A percentile compares a stretch with the other conserved stretches of the same genome.
phyloP scores from a whole-genome alignment of 202 grass and related monocot species.

The Saccharum hybrid region DNA sequence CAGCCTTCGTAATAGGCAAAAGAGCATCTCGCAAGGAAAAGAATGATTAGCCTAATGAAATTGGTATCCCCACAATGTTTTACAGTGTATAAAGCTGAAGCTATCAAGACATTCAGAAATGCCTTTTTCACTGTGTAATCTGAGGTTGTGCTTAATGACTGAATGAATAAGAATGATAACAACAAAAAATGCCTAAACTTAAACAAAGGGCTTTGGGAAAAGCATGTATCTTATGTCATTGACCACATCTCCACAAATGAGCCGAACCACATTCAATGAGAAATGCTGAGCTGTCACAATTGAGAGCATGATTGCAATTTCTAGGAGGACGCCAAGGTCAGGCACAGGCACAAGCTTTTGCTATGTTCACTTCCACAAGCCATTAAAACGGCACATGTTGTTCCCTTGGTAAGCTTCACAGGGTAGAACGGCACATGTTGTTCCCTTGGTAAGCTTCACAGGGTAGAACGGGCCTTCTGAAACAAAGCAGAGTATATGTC shows the following conservation, averaged over 20 bases:
- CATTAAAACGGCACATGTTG: too few relatives aligned
- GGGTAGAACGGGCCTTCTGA: conserved; percentile 44
- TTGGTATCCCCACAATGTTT: conserved; percentile 26
- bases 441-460: conserved; percentile 49
- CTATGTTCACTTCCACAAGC: conserved; percentile 58
- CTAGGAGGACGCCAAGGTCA: conserved; percentile 35
- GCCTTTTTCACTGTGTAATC: conserved; percentile 32
- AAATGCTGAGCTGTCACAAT: conserved; percentile 31
- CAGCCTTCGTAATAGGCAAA: conserved; percentile 2
- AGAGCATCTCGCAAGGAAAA: conserved; percentile 20
- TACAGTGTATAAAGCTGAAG: conserved; percentile 47
- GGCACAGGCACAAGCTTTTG: conserved; percentile 48
- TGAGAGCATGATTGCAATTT: conserved; percentile 41
- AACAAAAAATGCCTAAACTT: conserved; percentile 54
- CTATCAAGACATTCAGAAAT: conserved; percentile 44
- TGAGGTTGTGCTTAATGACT: conserved; percentile 43
- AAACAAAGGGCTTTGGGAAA: conserved; percentile 38
- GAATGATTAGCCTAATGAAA: conserved; percentile 41
- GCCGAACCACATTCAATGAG: conserved; percentile 46
- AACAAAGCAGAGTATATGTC: conserved; percentile 37
- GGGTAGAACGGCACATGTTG: conserved; percentile 52
- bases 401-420: too few relatives aligned
- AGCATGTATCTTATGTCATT: conserved; percentile 42
- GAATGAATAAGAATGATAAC: conserved; percentile 53
- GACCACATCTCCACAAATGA: conserved; percentile 56